Percentiles rank a stretch among this genome's conserved stretches.
Conservation (phyloP, 495 filamentous ascomycete species). For the Cercophora newfieldiana region DNA sequence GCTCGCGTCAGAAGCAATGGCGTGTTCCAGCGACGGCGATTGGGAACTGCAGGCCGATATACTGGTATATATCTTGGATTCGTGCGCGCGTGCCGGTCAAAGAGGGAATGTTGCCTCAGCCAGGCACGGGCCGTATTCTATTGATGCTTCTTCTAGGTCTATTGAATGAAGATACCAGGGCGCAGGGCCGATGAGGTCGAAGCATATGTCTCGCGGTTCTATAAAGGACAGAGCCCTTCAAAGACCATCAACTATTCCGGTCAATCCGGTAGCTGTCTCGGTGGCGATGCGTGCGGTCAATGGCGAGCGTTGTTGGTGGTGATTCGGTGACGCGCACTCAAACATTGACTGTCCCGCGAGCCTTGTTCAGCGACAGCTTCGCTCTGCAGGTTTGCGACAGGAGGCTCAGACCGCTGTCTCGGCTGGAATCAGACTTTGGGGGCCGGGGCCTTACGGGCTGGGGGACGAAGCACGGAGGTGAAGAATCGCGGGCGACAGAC, state of each 20-base stretch:
- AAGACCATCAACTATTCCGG: not conserved
- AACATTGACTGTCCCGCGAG: conserved; percentile 2
- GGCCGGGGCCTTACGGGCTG: not conserved
- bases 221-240: not conserved
- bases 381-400: not conserved
- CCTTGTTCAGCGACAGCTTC: conserved; percentile 1
- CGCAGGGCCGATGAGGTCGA: not conserved
- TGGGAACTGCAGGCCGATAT: not conserved
- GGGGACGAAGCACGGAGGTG: not conserved
- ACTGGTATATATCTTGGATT: conserved; percentile 17
- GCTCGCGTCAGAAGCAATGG: not conserved
- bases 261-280: conserved; percentile 11
- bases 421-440: not conserved
- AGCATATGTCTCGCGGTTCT: conserved; percentile 3
- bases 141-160: not conserved
- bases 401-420: not conserved
- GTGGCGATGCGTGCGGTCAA: conserved; percentile 8
- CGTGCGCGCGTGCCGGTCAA: conserved; percentile 2
- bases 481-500: not conserved
- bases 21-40: conserved; percentile 5
- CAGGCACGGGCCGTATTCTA: not conserved
- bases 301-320: conserved; percentile 1
- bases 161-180: conserved; percentile 1
- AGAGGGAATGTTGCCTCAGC: not conserved
- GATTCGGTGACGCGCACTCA: conserved; percentile 7